These are phyloP conservation scores for Epichloe amarillans DNA, from an alignment of 2,329 filamentous ascomycete genomes.

Conservation along the genomic window DNA sequence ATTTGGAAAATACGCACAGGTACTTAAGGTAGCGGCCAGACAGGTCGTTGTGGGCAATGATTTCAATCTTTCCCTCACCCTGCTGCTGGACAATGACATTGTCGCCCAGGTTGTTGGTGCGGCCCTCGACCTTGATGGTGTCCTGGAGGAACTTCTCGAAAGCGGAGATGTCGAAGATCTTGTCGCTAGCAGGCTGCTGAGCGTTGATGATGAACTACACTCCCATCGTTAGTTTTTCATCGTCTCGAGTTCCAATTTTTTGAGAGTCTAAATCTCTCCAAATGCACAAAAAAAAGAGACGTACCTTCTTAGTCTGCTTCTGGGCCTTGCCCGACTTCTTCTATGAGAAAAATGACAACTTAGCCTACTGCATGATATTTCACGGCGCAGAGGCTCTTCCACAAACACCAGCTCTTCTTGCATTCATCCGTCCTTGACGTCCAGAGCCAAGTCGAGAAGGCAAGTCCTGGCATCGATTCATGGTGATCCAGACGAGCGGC, in stretches of 20 bases:
- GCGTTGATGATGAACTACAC: slow-evolving; percentile 95
- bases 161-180: slow-evolving; percentile 98
- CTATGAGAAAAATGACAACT: slow-evolving; percentile 41
- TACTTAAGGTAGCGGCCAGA: slow-evolving; percentile 99
- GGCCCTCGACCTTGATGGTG: slow-evolving; percentile 99
- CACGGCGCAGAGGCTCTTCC: slow-evolving; percentile 1
- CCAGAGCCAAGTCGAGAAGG: background rate
- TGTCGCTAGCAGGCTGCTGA: slow-evolving; percentile 94
- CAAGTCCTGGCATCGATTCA: background rate
- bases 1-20: slow-evolving; percentile 50
- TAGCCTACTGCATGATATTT: slow-evolving; percentile 82
- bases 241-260: background rate
- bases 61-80: slow-evolving; percentile 95
- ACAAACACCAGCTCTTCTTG: background rate
- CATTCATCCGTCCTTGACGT: background rate
- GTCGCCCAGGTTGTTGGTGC: slow-evolving; percentile 95
- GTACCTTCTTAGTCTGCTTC: slow-evolving; percentile 80
- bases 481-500: background rate
- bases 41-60: slow-evolving; percentile 94
- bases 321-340: slow-evolving; percentile 57
- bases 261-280: too few relatives aligned
- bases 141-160: slow-evolving; percentile 99
- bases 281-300: background rate
- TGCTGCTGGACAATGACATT: slow-evolving; percentile 78
- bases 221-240: background rate